Evolutionary conservation across 495 filamentous ascomycete species (phyloP).

Genomic region (Tricharina praecox): DNA sequence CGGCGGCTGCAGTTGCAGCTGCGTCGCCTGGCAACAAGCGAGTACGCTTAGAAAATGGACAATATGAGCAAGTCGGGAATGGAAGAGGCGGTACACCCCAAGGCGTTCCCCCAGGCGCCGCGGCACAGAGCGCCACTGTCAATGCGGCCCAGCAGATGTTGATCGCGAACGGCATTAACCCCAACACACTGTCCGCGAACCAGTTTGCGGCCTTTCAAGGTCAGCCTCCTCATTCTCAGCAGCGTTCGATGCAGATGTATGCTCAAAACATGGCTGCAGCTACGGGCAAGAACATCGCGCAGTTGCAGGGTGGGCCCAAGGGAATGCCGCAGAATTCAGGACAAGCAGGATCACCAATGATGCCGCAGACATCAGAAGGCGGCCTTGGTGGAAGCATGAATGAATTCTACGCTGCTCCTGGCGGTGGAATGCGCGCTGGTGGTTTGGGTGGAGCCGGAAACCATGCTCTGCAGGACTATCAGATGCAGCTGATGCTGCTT

Average conservation of each 20-base stretch:
- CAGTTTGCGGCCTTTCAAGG: conserved; percentile 61
- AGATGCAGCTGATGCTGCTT: conserved; percentile 97
- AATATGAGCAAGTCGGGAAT: conserved; percentile 62
- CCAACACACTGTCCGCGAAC: conserved; percentile 51
- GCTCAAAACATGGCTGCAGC: conserved; percentile 51
- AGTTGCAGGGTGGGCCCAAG: conserved; percentile 28
- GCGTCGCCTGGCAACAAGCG: conserved; percentile 75
- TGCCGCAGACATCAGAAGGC: conserved; percentile 49
- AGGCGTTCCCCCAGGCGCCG: conserved; percentile 17
- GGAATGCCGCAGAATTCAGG: conserved; percentile 32
- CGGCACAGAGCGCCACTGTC: conserved; percentile 20
- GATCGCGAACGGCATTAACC: conserved; percentile 59
- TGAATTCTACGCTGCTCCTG: conserved; percentile 48
- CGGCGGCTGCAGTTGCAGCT: conserved; percentile 55
- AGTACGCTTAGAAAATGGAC: conserved; percentile 61
- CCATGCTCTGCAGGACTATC: conserved; percentile 93
- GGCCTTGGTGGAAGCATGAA: conserved; percentile 30
- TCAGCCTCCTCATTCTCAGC: conserved; percentile 44
- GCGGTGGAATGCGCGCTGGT: conserved; percentile 29
- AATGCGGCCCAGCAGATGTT: conserved; percentile 45
- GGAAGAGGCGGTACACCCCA: conserved; percentile 48
- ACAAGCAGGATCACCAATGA: conserved; percentile 62
- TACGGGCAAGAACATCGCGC: conserved; percentile 20
- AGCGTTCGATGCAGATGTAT: conserved; percentile 74
- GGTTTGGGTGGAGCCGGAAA: conserved; percentile 49